phyloP scores from a whole-genome alignment of 2,329 filamentous ascomycete species.

The Neofusicoccum parvum region DNA sequence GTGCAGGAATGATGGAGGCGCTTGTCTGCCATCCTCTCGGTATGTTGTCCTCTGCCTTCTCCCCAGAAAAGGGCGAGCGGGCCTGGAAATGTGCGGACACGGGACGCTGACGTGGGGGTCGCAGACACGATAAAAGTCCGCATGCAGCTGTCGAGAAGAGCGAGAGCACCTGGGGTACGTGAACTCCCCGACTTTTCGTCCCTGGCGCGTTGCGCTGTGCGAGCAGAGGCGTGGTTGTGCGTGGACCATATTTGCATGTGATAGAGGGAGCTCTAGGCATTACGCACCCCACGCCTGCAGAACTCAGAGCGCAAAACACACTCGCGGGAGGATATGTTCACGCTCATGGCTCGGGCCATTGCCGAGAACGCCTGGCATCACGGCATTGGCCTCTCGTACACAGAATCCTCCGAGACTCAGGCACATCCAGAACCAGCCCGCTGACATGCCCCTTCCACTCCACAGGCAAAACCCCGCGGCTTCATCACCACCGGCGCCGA shows the following conservation, averaged over 20 bases:
- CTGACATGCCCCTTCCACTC: not conserved
- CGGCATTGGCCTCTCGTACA: too few relatives aligned
- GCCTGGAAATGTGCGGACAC: too few relatives aligned
- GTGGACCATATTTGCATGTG: not conserved
- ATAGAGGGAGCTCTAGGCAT: not conserved
- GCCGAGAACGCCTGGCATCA: not conserved
- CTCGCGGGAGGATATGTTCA: not conserved
- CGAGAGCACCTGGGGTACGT: conserved; percentile 74
- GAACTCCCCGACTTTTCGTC: not conserved
- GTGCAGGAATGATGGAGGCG: conserved; percentile 99
- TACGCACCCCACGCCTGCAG: too few relatives aligned
- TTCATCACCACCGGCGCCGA: conserved; percentile 84
- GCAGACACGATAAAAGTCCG: conserved; percentile 96
- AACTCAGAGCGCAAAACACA: not conserved
- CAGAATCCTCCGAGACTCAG: not conserved
- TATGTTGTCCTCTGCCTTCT: conserved; percentile 45
- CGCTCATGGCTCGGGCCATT: not conserved
- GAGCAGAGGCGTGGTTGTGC: too few relatives aligned
- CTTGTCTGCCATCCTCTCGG: conserved; percentile 91
- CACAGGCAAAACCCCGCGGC: conserved; percentile 71
- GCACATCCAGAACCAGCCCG: not conserved
- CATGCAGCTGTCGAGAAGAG: conserved; percentile 94
- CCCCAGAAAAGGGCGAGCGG: not conserved
- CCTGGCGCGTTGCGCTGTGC: not conserved
- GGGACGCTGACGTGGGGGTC: conserved; percentile 26